Evolutionary conservation across 139 green algal genomes (phyloP).

Genomic region (Diplosphaera chodatii): DNA sequence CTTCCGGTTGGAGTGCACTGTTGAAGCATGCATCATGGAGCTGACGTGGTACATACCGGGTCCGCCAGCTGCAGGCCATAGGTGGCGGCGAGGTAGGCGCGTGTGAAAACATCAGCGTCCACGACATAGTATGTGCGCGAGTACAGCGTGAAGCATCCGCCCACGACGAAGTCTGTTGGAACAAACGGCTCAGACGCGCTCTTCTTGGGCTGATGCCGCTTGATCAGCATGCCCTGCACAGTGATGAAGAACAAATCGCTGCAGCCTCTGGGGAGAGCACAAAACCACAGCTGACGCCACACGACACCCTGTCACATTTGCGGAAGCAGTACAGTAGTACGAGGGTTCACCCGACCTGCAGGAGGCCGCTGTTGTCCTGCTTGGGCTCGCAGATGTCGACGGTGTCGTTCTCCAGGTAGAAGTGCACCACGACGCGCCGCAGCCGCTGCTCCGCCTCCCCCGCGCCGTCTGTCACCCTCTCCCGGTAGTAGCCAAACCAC

Average conservation of each 20-base stretch:
- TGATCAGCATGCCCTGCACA: constrained; percentile 86
- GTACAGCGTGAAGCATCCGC: constrained; percentile 62
- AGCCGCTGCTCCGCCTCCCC: constrained; percentile 68
- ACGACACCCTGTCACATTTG: too few species aligned
- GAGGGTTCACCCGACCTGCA: constrained; percentile 38
- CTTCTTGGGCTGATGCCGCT: constrained; percentile 67
- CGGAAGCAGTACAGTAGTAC: too few species aligned
- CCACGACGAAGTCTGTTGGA: constrained; percentile 64
- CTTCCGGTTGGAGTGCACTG: too few species aligned
- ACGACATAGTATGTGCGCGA: constrained; percentile 66
- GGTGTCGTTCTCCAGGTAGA: constrained; percentile 86
- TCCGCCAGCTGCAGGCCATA: too few species aligned
- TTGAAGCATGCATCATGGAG: too few species aligned
- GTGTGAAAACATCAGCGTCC: constrained; percentile 79
- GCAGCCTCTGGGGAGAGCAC: too few species aligned
- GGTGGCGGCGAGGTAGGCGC: constrained; percentile 26
- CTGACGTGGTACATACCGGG: too few species aligned
- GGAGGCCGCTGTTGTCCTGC: constrained; percentile 81
- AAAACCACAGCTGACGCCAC: too few species aligned
- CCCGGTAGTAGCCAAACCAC: constrained; percentile 89
- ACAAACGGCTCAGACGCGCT: constrained; percentile 19
- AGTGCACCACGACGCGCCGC: constrained; percentile 75
- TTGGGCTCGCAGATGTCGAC: constrained; percentile 82
- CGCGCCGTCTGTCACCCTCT: constrained; percentile 66
- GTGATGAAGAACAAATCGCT: too few species aligned